Evolutionary conservation across 768 basidiomycete species (phyloP), one percentile per base, ranked within the genome.

Genomic region (Phlebiopsis flavidoalba): DNA sequence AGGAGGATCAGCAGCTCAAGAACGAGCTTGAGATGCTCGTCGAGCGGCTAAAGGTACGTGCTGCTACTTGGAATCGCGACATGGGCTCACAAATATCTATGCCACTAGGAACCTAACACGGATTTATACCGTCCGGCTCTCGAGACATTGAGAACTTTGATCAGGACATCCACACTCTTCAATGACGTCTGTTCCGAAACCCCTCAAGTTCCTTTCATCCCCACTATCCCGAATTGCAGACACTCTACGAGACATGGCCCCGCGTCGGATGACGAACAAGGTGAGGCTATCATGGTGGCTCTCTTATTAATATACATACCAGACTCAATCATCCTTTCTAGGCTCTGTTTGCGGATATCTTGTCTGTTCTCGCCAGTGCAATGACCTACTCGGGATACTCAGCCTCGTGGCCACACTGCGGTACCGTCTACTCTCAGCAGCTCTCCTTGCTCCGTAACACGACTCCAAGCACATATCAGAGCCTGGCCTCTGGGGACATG

Each of bases 311-410:
- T 60, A 6, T 31, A 6, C 26, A 31, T 31, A 2, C 64, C 8
- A 60, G 45, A 6, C 22, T 37, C 61, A 43, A 15, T 53, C 45
- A 37, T 37, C 24, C 2, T n/a, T n/a, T 52, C 52, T 71, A 97
- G 94, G 89, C 90, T 65, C 83, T 97, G 47, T 95, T 98, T 70
- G 95, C 95, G 24, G 95, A 98, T 68, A 98, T 99, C 62, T 83
- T 99, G 26, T 98, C 96, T 43, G 96, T 98, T 6, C 87, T 99
- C 49, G 97, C n/a, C n/a, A n/a, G n/a, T n/a, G n/a, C 96, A 7
- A 99, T 99, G 97, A 99, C 97, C 7, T 98, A 98, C 72, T 98
- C 95, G 8, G n/a, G 97, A 99, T 75, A 95, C 93, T 17, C 88
- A 97, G 76, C 93, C 94, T 45, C 88, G 97, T 53, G 96, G 96